Evolutionary conservation across 768 basidiomycete species (phyloP).

Genomic region (Kwoniella dejecticola): DNA sequence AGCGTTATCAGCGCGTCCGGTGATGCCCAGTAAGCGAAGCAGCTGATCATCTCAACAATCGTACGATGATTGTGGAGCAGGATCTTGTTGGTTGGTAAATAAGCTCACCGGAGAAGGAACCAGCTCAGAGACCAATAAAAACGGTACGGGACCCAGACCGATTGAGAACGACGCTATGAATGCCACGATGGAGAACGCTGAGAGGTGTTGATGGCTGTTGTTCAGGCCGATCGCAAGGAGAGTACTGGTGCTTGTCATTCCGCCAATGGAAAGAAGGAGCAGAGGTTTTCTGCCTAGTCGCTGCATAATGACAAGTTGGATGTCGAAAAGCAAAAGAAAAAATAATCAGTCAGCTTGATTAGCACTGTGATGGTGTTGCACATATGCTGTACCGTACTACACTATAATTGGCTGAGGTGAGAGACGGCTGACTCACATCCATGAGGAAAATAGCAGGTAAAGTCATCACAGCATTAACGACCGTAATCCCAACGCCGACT

Average conservation of each 20-base stretch:
- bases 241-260: conserved; percentile 68
- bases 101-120: conserved; percentile 72
- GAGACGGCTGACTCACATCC: conserved; percentile 61
- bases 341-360: background rate
- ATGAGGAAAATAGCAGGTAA: conserved; percentile 85
- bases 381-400: too few species aligned
- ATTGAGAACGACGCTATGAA: conserved; percentile 89
- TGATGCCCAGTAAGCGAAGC: conserved; percentile 34
- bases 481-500: conserved; percentile 78
- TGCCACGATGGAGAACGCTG: conserved; percentile 71
- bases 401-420: too few species aligned
- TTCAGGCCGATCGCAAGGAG: conserved; percentile 73
- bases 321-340: too few species aligned
- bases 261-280: conserved; percentile 67
- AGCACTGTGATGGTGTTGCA: too few species aligned
- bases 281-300: conserved; percentile 72
- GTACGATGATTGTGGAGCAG: too few species aligned
- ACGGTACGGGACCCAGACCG: conserved; percentile 89
- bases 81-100: too few species aligned
- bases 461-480: conserved; percentile 73
- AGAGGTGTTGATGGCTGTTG: conserved; percentile 63
- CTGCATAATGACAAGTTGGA: too few species aligned
- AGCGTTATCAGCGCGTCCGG: conserved; percentile 5
- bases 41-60: conserved; percentile 22
- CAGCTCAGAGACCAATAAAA: conserved; percentile 87